Conservation (phyloP, 169 alveolate genomes). For the Cyclospora cayetanensis region DNA sequence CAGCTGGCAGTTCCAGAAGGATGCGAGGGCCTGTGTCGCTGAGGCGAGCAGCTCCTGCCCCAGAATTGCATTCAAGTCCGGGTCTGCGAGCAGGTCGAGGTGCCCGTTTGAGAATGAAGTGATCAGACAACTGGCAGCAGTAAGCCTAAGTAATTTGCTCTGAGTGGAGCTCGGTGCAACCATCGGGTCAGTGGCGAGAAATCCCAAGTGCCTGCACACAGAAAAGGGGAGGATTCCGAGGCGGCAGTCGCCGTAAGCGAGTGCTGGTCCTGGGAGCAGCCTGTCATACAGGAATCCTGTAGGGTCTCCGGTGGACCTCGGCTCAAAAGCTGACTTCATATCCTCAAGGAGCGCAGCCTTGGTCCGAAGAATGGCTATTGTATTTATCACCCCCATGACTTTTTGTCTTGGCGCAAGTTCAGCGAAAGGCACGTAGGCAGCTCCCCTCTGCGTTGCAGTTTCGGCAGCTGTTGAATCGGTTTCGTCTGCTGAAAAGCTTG, state of each 20-base stretch:
- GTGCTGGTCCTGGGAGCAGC: slow-evolving; percentile 57
- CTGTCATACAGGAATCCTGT: neutral
- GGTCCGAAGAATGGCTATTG: slow-evolving; percentile 43
- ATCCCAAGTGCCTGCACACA: slow-evolving; percentile 60
- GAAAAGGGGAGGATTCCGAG: slow-evolving; percentile 38
- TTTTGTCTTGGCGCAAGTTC: slow-evolving; percentile 54
- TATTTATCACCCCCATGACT: slow-evolving; percentile 47
- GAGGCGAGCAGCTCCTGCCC: slow-evolving; percentile 32
- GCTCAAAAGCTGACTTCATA: slow-evolving; percentile 51
- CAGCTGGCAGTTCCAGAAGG: slow-evolving; percentile 47
- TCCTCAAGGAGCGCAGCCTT: slow-evolving; percentile 56
- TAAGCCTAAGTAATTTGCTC: slow-evolving; percentile 52
- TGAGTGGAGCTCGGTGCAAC: slow-evolving; percentile 63
- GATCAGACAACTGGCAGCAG: slow-evolving; percentile 43
- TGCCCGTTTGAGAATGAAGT: slow-evolving; percentile 28
- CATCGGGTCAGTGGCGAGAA: slow-evolving; percentile 53
- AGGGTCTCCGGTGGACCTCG: neutral
- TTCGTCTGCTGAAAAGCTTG: slow-evolving; percentile 12
- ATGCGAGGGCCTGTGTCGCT: slow-evolving; percentile 9
- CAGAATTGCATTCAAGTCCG: slow-evolving; percentile 20
- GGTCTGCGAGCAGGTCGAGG: slow-evolving; percentile 9
- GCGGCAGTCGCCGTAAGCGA: slow-evolving; percentile 62
- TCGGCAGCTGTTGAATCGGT: neutral
- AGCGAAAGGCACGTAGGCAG: neutral
- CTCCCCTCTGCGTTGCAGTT: neutral